These are phyloP conservation scores for Taiwanofungus camphoratus DNA, from an alignment of 1,284 basidiomycete species.

Conservation along the genomic window DNA sequence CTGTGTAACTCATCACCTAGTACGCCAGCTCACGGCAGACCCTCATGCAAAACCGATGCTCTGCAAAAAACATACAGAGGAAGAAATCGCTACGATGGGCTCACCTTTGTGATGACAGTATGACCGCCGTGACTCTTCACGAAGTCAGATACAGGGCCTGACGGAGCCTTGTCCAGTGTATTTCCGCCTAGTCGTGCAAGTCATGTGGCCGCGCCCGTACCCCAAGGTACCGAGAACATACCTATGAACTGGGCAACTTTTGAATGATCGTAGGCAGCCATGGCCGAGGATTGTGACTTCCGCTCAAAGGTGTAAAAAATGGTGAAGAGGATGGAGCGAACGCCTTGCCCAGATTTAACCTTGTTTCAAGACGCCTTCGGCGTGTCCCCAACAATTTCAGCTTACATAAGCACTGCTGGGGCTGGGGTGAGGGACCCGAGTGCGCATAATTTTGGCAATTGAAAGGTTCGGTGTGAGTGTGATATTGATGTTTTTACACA, in stretches of 20 bases:
- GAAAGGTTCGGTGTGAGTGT: no score
- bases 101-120: conserved; percentile 97
- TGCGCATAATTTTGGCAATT: no score
- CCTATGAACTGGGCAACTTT: conserved; percentile 87
- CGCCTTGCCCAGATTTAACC: conserved; percentile 1
- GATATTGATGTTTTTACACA: no score
- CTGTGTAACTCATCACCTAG: no score
- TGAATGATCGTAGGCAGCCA: conserved; percentile 70
- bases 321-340: conserved; percentile 13
- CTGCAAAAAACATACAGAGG: neutral
- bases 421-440: no score
- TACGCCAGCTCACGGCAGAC: no score
- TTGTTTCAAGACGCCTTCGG: conserved; percentile 11
- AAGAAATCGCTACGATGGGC: no score
- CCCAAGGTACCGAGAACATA: conserved; percentile 25
- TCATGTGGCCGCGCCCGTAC: conserved; percentile 8
- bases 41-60: no score
- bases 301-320: conserved; percentile 6
- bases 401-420: conserved; percentile 18
- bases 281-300: conserved; percentile 24
- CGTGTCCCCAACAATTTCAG: conserved; percentile 19
- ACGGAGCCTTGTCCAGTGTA: conserved; percentile 78
- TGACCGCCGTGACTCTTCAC: conserved; percentile 91
- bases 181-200: conserved; percentile 71
- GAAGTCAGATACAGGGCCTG: conserved; percentile 84